Base-by-base conservation (phyloP, 257 asterid species). In the Penstemon davidsonii region DNA sequence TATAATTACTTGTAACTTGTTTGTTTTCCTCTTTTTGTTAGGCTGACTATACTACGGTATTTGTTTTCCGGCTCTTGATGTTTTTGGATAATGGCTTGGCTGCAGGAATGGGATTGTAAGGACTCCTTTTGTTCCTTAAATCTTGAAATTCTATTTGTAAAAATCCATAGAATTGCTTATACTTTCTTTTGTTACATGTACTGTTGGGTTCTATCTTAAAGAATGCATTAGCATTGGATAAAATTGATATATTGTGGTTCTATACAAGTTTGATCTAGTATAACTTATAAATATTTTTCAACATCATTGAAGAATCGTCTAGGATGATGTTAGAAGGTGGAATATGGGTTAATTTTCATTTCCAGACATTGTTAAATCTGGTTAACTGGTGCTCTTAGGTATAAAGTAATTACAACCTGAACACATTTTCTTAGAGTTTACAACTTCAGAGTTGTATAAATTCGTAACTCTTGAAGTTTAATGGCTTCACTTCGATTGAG, bases 31-130 rank as follows among this genome's bases (percentile, higher is more conserved):
- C 43, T 52, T 37, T 69, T 72, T 76, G 64, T 42, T 77, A 94
- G 99, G 99, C 86, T 70, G 98, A 93, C 78, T 93, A 93, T 68
- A 82, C 92, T 1, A 19, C 87, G 1, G 98, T 93, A 75, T 93
- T 90, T 66, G 73, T 90, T 63, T 88, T 93, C 79, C 93, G 98
- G 77, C 84, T 90, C 70, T 81, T 93, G 92, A 93, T 93, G 98
- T 93, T 93, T 73, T 83, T 88, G 58, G 98, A 93, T 74, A 90
- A 93, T 75, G 97, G 95, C 12, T 81, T 93, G 78, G 93, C 98
- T 76, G 79, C 96, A 73, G 98, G 97, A 72, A 90, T 93, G 98
- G 98, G 96, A 86, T 79, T 93, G 98, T 93, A 88, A 93, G 97
- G 61, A 70, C 73, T 54, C 38, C 42, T 38, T 54, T 62, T 25